These are phyloP conservation scores for Cladosporium sp. DNA, from an alignment of 2,329 filamentous ascomycete genomes.

Conservation along the genomic window DNA sequence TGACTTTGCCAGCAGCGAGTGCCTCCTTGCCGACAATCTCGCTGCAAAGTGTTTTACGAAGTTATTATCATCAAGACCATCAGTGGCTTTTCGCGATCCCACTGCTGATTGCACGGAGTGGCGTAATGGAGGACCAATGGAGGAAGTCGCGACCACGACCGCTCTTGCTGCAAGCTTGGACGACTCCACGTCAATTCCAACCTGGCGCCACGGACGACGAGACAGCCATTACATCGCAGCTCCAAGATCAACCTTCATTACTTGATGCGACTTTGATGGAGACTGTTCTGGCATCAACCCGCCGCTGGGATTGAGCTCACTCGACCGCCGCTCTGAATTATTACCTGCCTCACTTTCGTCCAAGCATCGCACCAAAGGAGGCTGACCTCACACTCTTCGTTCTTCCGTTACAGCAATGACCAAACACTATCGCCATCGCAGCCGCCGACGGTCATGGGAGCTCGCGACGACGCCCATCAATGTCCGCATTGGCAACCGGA, in stretches of 20 bases:
- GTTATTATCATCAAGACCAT: too few relatives aligned
- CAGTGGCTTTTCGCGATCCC: too few relatives aligned
- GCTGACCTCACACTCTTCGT: too few relatives aligned
- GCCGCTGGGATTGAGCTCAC: too few relatives aligned
- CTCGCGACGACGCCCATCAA: slow-evolving; percentile 17
- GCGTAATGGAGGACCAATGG: not conserved
- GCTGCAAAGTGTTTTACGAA: not conserved
- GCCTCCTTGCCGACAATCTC: not conserved
- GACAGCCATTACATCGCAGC: not conserved
- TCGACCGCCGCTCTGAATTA: too few relatives aligned
- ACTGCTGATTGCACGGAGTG: too few relatives aligned
- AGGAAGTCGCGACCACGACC: not conserved
- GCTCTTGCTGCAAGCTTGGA: not conserved
- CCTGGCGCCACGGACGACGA: not conserved
- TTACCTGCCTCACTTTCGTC: too few relatives aligned
- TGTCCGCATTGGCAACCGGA: slow-evolving; percentile 30
- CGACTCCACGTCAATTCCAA: not conserved
- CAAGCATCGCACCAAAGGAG: too few relatives aligned
- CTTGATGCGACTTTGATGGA: too few relatives aligned
- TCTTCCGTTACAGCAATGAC: not conserved
- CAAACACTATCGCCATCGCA: not conserved
- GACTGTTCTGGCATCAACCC: too few relatives aligned
- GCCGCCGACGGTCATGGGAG: not conserved
- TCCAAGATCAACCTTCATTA: too few relatives aligned
- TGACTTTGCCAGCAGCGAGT: too few relatives aligned